phyloP scores from a whole-genome alignment of 1,139 yeast species.

The Sugiyamaella japonica region DNA sequence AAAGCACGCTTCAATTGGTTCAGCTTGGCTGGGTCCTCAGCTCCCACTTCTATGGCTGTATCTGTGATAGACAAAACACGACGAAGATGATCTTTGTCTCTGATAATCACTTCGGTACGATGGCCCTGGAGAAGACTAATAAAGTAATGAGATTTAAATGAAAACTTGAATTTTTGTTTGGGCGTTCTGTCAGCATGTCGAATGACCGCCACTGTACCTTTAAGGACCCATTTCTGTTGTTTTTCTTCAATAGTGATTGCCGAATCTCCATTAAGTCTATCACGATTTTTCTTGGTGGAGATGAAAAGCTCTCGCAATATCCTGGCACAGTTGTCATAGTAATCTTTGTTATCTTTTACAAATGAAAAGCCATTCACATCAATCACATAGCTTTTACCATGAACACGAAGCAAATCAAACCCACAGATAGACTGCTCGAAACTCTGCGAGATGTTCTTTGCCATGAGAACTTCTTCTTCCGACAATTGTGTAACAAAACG shows the following conservation, averaged over 20 bases:
- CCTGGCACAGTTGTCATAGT: constrained; percentile 80
- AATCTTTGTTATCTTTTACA: constrained; percentile 86
- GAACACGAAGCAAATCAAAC: constrained; percentile 86
- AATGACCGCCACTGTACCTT: constrained; percentile 87
- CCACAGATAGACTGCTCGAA: constrained; percentile 98
- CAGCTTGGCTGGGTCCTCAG: constrained; percentile 80
- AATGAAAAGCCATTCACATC: constrained; percentile 98
- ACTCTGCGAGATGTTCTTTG: constrained; percentile 66
- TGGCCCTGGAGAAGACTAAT: constrained; percentile 89
- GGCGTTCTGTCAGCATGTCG: constrained; percentile 99
- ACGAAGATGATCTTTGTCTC: constrained; percentile 82
- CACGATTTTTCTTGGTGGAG: constrained; percentile 57
- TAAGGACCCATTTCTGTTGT: constrained; percentile 95
- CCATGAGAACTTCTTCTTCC: constrained; percentile 75
- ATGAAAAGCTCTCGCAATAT: constrained; percentile 75
- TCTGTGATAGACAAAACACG: constrained; percentile 84
- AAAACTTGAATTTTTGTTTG: constrained; percentile 96
- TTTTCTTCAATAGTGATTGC: constrained; percentile 56
- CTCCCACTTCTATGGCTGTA: constrained; percentile 70
- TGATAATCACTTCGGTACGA: constrained; percentile 90
- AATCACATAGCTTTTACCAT: constrained; percentile 86
- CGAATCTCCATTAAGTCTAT: constrained; percentile 25
- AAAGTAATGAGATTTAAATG: constrained; percentile 85
- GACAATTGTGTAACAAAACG: constrained; percentile 82
- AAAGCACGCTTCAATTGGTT: constrained; percentile 76